These are phyloP conservation scores for Tephrocybe sp. DNA, from an alignment of 768 basidiomycete species.

Conservation along the genomic window DNA sequence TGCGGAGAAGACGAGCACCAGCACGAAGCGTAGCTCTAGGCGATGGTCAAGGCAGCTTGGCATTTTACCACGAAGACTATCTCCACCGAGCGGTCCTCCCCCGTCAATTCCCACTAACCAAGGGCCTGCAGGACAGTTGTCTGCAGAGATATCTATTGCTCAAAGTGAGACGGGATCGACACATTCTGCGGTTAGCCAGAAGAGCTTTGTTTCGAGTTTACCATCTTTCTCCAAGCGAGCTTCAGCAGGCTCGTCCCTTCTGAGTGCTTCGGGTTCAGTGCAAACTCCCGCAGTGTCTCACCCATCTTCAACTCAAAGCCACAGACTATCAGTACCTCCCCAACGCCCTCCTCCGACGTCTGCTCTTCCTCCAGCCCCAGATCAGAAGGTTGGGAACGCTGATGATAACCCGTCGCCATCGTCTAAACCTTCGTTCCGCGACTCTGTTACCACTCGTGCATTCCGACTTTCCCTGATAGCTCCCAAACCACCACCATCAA, in stretches of 20 bases:
- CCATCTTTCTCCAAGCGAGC: constrained; percentile 56
- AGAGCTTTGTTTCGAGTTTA: constrained; percentile 43
- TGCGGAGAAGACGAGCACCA: constrained; percentile 37
- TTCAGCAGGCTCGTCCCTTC: constrained; percentile 49
- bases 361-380: constrained; percentile 69
- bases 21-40: constrained; percentile 31
- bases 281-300: constrained; percentile 33
- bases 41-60: constrained; percentile 56
- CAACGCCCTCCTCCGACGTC: constrained; percentile 72
- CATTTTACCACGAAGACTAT: constrained; percentile 46
- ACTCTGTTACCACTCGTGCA: constrained; percentile 55
- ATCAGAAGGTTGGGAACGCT: constrained; percentile 21
- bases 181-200: constrained; percentile 36
- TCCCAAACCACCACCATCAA: constrained; percentile 64
- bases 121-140: constrained; percentile 12
- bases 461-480: constrained; percentile 59
- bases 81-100: constrained; percentile 62
- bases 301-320: constrained; percentile 42
- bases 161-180: constrained; percentile 38
- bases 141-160: constrained; percentile 24
- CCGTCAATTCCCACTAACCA: constrained; percentile 43
- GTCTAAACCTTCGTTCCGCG: constrained; percentile 48
- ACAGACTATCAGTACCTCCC: constrained; percentile 65
- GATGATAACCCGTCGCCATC: constrained; percentile 20
- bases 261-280: constrained; percentile 44